Evolutionary conservation across 495 filamentous ascomycete genomes (phyloP), one percentile per base, ranked within the genome.

Genomic region (Cercophora scortea): DNA sequence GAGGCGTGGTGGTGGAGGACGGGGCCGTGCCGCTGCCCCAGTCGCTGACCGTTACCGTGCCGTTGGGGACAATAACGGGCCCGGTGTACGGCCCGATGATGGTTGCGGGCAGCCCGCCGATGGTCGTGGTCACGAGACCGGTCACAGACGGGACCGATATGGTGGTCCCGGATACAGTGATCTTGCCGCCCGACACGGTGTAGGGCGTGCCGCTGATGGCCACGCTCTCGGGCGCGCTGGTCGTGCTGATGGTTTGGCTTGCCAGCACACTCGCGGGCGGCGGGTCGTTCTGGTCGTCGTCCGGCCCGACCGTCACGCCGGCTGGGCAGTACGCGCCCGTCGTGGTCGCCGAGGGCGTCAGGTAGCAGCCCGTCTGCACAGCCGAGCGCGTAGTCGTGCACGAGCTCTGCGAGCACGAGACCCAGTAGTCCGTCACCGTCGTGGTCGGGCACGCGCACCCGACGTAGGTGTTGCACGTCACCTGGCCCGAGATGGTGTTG

Each of bases 221-320:
- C 46, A 39, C 16, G 42, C 46, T 50, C n/a, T 39, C 25, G 10
- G 52, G 52, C 40, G 49, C 34, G 25, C 12, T 19, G 15, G 39
- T 12, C 17, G 41, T 45, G 11, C 47, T 53, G 12, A 61, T 25
- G 25, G 25, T 25, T 5, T 25, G 25, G 25, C 25, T 25, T 25
- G 25, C 25, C 25, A 25, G 25, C 2, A 25, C 25, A 25, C 25
- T 25, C 2, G 25, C 25, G 25, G 25, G 25, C 25, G 25, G 25
- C 25, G 25, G 25, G 25, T 25, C 25, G 25, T 25, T 25, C 25
- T 25, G 33, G 12, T 32, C 51, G 38, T 45, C 15, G 33, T 56
- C 53, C 11, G 12, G 11, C 13, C 45, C 52, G 44, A 62, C 54
- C 41, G 56, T 57, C 45, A 62, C 56, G 38, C 56, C 56, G 2